These are phyloP conservation scores for Mollisia scopiformis DNA, from an alignment of 2,329 filamentous ascomycete genomes.

Conservation along the genomic window DNA sequence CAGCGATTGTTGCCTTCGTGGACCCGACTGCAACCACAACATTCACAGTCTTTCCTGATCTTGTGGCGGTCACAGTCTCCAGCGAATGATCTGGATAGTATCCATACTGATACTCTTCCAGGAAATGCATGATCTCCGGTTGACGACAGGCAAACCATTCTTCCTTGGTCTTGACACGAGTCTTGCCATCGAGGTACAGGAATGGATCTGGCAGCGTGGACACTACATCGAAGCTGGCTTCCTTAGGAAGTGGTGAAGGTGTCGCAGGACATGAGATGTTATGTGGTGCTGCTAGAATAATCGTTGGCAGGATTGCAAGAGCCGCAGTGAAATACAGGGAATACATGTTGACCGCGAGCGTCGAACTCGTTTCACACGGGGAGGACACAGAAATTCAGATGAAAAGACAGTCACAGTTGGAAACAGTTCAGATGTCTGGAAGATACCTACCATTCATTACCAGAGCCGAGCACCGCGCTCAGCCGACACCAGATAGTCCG, in stretches of 20 bases:
- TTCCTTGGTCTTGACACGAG: constrained; percentile 46
- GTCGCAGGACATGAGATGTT: constrained; percentile 21
- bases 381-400: not conserved
- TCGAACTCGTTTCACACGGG: not conserved
- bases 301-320: not conserved
- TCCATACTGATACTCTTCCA: constrained; percentile 55
- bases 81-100: constrained; percentile 52
- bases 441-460: not conserved
- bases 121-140: constrained; percentile 51
- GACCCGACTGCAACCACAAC: constrained; percentile 46
- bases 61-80: constrained; percentile 50
- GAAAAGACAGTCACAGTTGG: not conserved
- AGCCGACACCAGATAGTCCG: not conserved
- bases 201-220: constrained; percentile 25
- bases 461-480: not conserved
- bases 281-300: not conserved
- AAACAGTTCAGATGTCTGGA: not conserved
- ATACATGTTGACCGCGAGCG: not conserved
- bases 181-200: constrained; percentile 40
- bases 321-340: not conserved
- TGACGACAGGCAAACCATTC: constrained; percentile 53
- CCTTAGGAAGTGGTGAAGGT: constrained; percentile 20
- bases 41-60: constrained; percentile 47
- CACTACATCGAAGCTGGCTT: constrained; percentile 14
- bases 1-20: constrained; percentile 48